Conservation (phyloP, 208 protist genomes). For the Phytomonas sp. region DNA sequence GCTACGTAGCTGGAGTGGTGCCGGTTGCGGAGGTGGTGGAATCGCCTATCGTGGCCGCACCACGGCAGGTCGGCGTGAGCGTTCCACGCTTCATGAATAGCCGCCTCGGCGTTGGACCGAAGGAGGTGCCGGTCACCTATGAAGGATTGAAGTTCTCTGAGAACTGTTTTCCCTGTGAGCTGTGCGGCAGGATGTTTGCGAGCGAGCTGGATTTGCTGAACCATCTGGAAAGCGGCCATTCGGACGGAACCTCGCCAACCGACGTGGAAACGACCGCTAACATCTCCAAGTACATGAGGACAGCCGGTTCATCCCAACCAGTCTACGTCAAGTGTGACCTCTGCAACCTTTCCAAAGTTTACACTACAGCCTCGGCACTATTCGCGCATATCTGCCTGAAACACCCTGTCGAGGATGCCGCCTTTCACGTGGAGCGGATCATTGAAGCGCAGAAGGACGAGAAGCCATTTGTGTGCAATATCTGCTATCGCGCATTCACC, state of each 20-base stretch:
- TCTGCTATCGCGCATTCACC: conserved; percentile 38
- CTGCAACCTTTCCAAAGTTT: conserved; percentile 43
- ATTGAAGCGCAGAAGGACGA: conserved; percentile 25
- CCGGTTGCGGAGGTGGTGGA: conserved; percentile 16
- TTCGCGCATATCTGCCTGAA: conserved; percentile 83
- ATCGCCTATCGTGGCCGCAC: not conserved
- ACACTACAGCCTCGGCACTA: conserved; percentile 65
- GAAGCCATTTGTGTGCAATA: conserved; percentile 26
- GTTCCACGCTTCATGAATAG: not conserved
- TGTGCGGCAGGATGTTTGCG: conserved; percentile 49
- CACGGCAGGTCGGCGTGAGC: not conserved
- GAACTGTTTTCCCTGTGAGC: conserved; percentile 70
- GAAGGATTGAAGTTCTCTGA: conserved; percentile 21
- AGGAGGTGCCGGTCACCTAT: not conserved
- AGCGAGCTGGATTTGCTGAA: conserved; percentile 63
- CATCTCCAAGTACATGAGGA: not conserved
- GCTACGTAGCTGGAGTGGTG: conserved; percentile 26
- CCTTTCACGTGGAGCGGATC: conserved; percentile 66
- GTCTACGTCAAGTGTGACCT: conserved; percentile 51
- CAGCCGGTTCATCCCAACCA: not conserved
- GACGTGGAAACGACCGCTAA: not conserved
- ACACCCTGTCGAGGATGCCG: conserved; percentile 65
- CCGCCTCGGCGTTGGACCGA: not conserved
- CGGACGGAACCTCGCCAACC: not conserved
- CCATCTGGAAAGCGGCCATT: conserved; percentile 60